These are phyloP conservation scores for Lithospermum erythrorhizon DNA, from an alignment of 257 asterid genomes.

Conservation along the genomic window DNA sequence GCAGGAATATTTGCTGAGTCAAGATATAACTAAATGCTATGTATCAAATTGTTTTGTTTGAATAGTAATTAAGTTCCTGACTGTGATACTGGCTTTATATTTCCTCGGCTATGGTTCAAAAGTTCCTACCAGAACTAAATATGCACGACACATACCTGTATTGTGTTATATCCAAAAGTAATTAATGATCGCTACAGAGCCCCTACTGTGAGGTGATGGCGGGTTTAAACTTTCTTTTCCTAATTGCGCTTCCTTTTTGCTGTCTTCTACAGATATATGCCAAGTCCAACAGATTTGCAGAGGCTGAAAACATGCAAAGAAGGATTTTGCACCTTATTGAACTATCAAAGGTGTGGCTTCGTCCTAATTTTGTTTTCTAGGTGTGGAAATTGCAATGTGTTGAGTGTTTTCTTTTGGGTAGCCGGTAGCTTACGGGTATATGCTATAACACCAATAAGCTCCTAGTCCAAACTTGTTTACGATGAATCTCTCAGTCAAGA, in stretches of 20 bases:
- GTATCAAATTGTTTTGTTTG: not conserved
- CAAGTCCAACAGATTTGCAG: slow-evolving; percentile 45
- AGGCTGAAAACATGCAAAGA: slow-evolving; percentile 63
- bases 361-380: slow-evolving; percentile 7
- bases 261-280: slow-evolving; percentile 42
- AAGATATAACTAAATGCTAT: no score
- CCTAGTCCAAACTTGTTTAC: no score
- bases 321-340: slow-evolving; percentile 69
- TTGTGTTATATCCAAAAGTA: not conserved
- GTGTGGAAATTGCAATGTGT: not conserved
- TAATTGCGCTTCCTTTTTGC: slow-evolving; percentile 1
- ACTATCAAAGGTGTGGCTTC: slow-evolving; percentile 51
- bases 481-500: no score
- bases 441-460: not conserved
- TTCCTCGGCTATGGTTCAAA: not conserved
- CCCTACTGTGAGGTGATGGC: not conserved
- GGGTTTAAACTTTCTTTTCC: not conserved
- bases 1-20: no score
- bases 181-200: not conserved
- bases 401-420: not conserved
- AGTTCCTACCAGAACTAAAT: not conserved
- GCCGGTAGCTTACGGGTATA: not conserved
- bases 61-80: not conserved
- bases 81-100: not conserved
- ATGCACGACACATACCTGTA: not conserved